phyloP scores from a whole-genome alignment of 352 stramenopile species.

The Thraustotheca clavata region DNA sequence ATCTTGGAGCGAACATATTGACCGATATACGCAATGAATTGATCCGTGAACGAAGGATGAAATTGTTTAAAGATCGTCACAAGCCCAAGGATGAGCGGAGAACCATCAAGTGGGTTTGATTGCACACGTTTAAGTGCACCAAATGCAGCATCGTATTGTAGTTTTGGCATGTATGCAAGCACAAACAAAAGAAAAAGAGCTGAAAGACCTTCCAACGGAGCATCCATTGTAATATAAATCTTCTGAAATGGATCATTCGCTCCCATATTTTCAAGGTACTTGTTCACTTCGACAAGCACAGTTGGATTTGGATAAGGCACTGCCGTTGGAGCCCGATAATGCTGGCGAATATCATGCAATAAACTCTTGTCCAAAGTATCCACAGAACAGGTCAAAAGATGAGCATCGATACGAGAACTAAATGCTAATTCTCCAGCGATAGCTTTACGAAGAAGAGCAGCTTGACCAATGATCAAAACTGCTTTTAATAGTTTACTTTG shows the following conservation, averaged over 20 bases:
- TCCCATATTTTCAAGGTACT: conserved; percentile 88
- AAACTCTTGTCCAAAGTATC: conserved; percentile 87
- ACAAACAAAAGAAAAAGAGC: conserved; percentile 90
- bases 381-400: conserved; percentile 82
- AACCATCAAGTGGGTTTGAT: conserved; percentile 90
- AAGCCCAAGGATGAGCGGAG: conserved; percentile 86
- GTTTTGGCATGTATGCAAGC: conserved; percentile 88
- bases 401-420: conserved; percentile 84
- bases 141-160: conserved; percentile 90
- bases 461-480: conserved; percentile 89
- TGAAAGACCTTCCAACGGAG: conserved; percentile 84
- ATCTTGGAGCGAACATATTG: conserved; percentile 89
- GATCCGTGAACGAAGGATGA: conserved; percentile 90
- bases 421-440: conserved; percentile 90
- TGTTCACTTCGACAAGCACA: conserved; percentile 85
- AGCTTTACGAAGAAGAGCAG: conserved; percentile 87
- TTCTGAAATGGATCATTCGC: conserved; percentile 90
- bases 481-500: conserved; percentile 91
- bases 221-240: conserved; percentile 91
- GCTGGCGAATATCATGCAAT: conserved; percentile 80
- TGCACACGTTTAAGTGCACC: conserved; percentile 80
- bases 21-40: conserved; percentile 88
- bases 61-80: conserved; percentile 93
- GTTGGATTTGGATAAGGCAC: conserved; percentile 78
- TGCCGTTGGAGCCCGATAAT: conserved; percentile 76